phyloP scores from a whole-genome alignment of 441 rosid genomes.

The Pelargonium fulgidum region DNA sequence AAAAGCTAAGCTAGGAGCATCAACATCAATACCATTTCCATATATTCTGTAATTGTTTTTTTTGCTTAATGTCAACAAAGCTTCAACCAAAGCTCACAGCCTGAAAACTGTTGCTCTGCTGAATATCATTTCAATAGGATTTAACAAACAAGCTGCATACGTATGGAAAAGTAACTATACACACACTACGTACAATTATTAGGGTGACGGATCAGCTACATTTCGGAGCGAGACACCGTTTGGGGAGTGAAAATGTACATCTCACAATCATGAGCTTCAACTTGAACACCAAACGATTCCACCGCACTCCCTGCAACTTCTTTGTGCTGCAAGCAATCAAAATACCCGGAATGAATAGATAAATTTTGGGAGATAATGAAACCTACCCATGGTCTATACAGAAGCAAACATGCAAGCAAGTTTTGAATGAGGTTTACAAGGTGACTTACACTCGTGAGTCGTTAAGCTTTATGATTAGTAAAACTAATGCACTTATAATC shows the following conservation, averaged over 20 bases:
- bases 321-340: background rate
- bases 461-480: too few species aligned
- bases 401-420: background rate
- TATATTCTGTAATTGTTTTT: too few species aligned
- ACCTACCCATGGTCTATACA: background rate
- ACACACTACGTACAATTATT: too few species aligned
- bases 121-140: too few species aligned
- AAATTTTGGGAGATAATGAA: background rate
- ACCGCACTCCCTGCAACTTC: background rate
- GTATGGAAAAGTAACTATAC: too few species aligned
- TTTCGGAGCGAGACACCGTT: background rate
- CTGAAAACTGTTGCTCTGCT: too few species aligned
- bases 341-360: background rate
- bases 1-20: too few species aligned
- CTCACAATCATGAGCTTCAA: conserved; percentile 4
- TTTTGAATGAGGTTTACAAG: background rate
- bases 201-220: background rate
- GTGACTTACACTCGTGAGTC: too few species aligned
- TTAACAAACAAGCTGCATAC: too few species aligned
- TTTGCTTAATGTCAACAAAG: too few species aligned
- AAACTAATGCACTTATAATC: background rate
- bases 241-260: conserved; percentile 4
- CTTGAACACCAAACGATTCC: background rate
- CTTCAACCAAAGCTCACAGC: too few species aligned
- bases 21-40: too few species aligned